These are phyloP conservation scores for Mycena maculata DNA, from an alignment of 768 basidiomycete species.

Conservation along the genomic window DNA sequence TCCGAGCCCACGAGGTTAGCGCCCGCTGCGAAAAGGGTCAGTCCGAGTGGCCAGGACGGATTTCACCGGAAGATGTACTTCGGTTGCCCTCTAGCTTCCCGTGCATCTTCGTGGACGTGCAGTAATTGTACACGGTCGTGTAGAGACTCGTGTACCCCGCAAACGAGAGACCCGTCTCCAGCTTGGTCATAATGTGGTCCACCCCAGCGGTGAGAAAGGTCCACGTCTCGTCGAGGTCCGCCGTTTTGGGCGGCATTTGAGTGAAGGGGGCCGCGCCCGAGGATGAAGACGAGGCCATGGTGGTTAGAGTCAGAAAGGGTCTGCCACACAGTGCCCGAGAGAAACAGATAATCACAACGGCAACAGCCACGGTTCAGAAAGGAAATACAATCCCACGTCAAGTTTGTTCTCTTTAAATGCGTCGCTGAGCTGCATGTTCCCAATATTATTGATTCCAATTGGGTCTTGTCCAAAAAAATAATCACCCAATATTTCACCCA, in stretches of 20 bases:
- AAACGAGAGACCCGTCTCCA: conserved; percentile 85
- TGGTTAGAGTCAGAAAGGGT: conserved; percentile 1
- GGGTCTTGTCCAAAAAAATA: no score
- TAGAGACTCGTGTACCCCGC: conserved; percentile 84
- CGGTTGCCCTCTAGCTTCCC: conserved; percentile 66
- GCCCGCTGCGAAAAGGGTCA: conserved; percentile 65
- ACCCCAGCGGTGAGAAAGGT: conserved; percentile 57
- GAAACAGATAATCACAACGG: not conserved
- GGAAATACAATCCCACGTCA: no score
- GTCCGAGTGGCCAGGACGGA: conserved; percentile 39
- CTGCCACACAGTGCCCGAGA: not conserved
- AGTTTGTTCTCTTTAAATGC: no score
- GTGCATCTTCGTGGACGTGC: conserved; percentile 68
- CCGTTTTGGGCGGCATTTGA: conserved; percentile 37
- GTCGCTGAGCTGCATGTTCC: no score
- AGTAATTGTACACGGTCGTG: conserved; percentile 98
- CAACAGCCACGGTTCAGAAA: no score
- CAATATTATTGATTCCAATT: no score
- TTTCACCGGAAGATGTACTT: conserved; percentile 68
- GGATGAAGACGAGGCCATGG: conserved; percentile 25
- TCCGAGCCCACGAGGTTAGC: conserved; percentile 98
- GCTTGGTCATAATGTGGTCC: conserved; percentile 92
- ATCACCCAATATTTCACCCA: no score
- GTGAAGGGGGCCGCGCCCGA: conserved; percentile 31
- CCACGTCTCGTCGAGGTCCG: conserved; percentile 38